Evolutionary conservation across 257 asterid species (phyloP).

Genomic region (Jacaranda mimosifolia): DNA sequence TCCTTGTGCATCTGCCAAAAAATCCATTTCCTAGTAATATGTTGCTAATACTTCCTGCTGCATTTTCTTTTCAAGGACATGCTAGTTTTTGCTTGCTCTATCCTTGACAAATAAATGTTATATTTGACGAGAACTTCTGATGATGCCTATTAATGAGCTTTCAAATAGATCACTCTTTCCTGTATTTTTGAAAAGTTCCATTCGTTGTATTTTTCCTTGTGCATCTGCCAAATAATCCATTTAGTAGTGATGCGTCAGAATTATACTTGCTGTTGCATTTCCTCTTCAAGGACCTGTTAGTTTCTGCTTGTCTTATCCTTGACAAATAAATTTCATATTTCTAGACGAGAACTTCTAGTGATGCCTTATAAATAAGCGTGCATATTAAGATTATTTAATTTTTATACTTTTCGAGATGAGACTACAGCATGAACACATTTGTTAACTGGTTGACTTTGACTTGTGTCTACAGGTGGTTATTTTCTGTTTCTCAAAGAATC

Average conservation of each 20-base stretch:
- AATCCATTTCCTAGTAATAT: constrained; percentile 18
- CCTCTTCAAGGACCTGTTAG: too few relatives aligned
- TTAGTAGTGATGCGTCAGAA: too few relatives aligned
- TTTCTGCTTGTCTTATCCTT: too few relatives aligned
- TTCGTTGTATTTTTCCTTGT: too few relatives aligned
- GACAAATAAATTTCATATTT: too few relatives aligned
- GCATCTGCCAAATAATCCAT: too few relatives aligned
- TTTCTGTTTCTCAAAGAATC: constrained; percentile 94
- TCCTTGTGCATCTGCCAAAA: constrained; percentile 19
- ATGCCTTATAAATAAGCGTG: constrained; percentile 4
- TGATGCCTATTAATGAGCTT: too few relatives aligned
- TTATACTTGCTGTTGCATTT: too few relatives aligned
- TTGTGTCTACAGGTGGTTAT: constrained; percentile 77
- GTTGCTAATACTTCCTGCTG: constrained; percentile 14
- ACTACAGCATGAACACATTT: constrained; percentile 13
- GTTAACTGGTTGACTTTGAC: constrained; percentile 32
- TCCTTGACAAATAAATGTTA: constrained; percentile 1
- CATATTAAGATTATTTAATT: not conserved
- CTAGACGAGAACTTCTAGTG: not conserved
- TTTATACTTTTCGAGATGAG: constrained; percentile 16
- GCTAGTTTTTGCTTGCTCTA: constrained; percentile 14
- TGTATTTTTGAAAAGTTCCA: too few relatives aligned
- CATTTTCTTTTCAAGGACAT: constrained; percentile 22
- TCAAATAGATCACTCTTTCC: too few relatives aligned
- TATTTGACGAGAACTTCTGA: constrained; percentile 26